Conservation (phyloP, 2,329 filamentous ascomycete genomes). For the Xylaria digitata region DNA sequence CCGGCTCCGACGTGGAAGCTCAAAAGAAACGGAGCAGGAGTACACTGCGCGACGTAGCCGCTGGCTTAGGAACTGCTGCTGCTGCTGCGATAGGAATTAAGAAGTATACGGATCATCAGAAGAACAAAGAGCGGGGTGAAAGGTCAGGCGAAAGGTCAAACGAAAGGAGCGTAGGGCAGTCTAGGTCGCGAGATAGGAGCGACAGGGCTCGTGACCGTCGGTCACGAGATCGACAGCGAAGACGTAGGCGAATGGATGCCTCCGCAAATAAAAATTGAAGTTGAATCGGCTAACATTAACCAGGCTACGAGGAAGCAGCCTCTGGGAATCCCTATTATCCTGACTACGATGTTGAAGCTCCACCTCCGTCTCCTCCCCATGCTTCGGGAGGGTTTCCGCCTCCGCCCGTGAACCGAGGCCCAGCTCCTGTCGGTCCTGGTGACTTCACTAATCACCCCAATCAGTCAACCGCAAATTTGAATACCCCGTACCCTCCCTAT, state of each 20-base stretch:
- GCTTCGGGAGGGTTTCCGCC: constrained; percentile 49
- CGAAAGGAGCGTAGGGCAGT: constrained; percentile 46
- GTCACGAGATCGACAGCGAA: constrained; percentile 53
- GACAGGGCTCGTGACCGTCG: constrained; percentile 48
- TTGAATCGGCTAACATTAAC: constrained; percentile 35
- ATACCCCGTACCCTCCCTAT: constrained; percentile 46
- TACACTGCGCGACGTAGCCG: constrained; percentile 65
- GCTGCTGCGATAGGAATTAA: constrained; percentile 70
- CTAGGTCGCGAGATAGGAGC: constrained; percentile 42
- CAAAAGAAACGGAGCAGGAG: constrained; percentile 65
- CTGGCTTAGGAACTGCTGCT: constrained; percentile 66
- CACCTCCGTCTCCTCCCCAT: constrained; percentile 47
- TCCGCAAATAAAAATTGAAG: not conserved
- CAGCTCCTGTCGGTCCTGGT: constrained; percentile 38
- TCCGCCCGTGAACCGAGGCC: constrained; percentile 36
- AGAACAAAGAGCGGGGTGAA: constrained; percentile 53
- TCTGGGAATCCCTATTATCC: constrained; percentile 43
- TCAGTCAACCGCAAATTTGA: constrained; percentile 47
- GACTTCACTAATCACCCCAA: constrained; percentile 49
- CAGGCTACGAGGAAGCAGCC: constrained; percentile 50
- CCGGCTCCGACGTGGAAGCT: constrained; percentile 51
- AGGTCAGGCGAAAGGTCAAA: constrained; percentile 52
- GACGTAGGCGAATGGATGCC: constrained; percentile 43
- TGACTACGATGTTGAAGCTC: constrained; percentile 40
- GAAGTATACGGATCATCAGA: constrained; percentile 64